Evolutionary conservation across 805 yeast genomes (phyloP).

Genomic region (Sugiyamaella smithiae): DNA sequence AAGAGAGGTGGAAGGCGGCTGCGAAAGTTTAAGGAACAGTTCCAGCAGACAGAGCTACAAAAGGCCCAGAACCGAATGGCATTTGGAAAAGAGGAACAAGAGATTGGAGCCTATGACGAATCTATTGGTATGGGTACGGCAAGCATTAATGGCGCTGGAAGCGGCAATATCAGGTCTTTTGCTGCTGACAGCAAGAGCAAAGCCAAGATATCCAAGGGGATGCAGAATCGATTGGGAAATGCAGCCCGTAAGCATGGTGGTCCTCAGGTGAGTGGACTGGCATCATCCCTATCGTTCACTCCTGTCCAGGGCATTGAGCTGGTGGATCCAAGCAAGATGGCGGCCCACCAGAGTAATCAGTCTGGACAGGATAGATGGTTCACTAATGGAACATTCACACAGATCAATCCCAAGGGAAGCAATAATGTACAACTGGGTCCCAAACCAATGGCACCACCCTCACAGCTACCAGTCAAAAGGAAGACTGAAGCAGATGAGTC

Average conservation of each 20-base stretch:
- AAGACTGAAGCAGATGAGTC: neutral
- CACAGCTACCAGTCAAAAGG: constrained; percentile 5
- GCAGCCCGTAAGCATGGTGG: neutral
- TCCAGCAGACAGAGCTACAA: constrained; percentile 74
- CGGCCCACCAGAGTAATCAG: neutral
- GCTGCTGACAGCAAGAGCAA: constrained; percentile 45
- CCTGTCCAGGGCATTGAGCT: constrained; percentile 29
- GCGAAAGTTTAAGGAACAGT: constrained; percentile 76
- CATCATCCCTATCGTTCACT: constrained; percentile 26
- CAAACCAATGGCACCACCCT: constrained; percentile 4
- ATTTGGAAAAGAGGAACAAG: constrained; percentile 76
- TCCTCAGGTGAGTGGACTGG: constrained; percentile 20
- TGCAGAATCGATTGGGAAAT: constrained; percentile 44
- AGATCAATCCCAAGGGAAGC: constrained; percentile 7
- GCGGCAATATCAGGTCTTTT: constrained; percentile 21
- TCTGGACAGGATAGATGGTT: constrained; percentile 27
- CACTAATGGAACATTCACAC: constrained; percentile 26
- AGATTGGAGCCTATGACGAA: constrained; percentile 59
- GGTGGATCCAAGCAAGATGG: constrained; percentile 23
- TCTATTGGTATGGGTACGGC: constrained; percentile 70
- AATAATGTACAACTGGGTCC: neutral
- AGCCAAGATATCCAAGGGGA: constrained; percentile 60
- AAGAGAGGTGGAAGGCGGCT: constrained; percentile 83
- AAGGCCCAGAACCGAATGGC: constrained; percentile 81
- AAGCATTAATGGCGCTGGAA: constrained; percentile 30